Evolutionary conservation across 2,329 filamentous ascomycete genomes (phyloP).

Genomic region (Colletotrichum orchidophilum): DNA sequence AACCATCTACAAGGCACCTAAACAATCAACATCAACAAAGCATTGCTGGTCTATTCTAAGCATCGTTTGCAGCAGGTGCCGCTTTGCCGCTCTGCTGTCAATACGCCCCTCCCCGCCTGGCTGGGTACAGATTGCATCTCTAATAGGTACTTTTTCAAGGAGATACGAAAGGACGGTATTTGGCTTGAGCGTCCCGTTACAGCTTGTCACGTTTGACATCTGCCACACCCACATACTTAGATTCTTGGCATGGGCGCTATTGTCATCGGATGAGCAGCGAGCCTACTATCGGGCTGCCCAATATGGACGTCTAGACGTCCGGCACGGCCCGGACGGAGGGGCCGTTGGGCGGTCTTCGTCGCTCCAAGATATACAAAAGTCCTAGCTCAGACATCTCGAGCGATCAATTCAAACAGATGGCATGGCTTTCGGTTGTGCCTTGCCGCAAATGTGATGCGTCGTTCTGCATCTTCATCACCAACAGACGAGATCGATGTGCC

Average conservation of each 20-base stretch:
- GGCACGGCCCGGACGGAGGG: neutral
- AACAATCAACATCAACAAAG: neutral
- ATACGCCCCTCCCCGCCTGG: neutral
- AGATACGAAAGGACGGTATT: neutral
- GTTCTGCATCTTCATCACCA: neutral
- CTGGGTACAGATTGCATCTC: neutral
- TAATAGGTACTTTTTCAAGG: no score
- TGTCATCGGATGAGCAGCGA: neutral
- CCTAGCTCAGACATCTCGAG: neutral
- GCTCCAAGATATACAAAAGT: neutral
- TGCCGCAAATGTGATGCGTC: neutral
- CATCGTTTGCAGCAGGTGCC: slow-evolving; percentile 21
- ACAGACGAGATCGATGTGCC: neutral
- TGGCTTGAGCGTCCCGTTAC: neutral
- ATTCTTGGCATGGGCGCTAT: neutral
- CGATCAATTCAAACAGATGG: slow-evolving; percentile 1
- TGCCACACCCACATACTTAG: neutral
- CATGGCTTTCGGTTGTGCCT: neutral
- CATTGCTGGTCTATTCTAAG: neutral
- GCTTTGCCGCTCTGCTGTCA: neutral
- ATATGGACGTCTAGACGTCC: neutral
- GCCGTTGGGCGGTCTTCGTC: neutral
- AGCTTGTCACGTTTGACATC: slow-evolving; percentile 4
- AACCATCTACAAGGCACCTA: no score
- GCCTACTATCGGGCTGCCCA: neutral